These are phyloP conservation scores for Bromus sterilis DNA, from an alignment of 176 grass and related monocot species.

Conservation along the genomic window DNA sequence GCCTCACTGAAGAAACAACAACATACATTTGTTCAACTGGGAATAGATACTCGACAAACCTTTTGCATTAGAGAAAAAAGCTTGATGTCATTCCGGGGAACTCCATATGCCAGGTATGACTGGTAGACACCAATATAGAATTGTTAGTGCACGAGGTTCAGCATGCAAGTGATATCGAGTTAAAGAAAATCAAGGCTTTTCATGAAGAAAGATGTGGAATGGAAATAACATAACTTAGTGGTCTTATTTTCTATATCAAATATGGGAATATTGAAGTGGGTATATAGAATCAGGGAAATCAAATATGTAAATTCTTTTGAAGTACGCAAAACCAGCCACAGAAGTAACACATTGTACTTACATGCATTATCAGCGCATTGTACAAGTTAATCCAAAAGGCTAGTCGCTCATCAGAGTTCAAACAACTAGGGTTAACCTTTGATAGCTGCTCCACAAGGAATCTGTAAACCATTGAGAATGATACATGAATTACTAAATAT, in stretches of 20 bases:
- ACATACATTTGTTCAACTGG: conserved; percentile 1
- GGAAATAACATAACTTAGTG: neutral
- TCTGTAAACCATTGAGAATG: conserved; percentile 40
- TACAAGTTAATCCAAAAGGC: conserved; percentile 99
- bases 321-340: neutral
- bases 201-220: neutral
- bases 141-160: neutral
- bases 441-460: conserved; percentile 93
- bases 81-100: conserved; percentile 91
- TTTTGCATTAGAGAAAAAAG: conserved; percentile 99
- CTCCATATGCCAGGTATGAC: conserved; percentile 97
- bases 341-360: conserved; percentile 42
- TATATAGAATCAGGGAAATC: conserved; percentile 2
- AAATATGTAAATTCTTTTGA: neutral
- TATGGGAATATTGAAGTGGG: conserved; percentile 9
- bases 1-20: neutral
- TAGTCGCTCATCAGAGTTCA: conserved; percentile 68
- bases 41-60: conserved; percentile 36
- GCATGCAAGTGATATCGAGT: neutral
- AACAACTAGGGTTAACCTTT: conserved; percentile 59
- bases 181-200: neutral
- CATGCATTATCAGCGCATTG: conserved; percentile 99
- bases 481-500: neutral
- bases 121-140: conserved; percentile 25
- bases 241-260: neutral